Conservation (phyloP, 129 eudicot species). For the Lonicera japonica region DNA sequence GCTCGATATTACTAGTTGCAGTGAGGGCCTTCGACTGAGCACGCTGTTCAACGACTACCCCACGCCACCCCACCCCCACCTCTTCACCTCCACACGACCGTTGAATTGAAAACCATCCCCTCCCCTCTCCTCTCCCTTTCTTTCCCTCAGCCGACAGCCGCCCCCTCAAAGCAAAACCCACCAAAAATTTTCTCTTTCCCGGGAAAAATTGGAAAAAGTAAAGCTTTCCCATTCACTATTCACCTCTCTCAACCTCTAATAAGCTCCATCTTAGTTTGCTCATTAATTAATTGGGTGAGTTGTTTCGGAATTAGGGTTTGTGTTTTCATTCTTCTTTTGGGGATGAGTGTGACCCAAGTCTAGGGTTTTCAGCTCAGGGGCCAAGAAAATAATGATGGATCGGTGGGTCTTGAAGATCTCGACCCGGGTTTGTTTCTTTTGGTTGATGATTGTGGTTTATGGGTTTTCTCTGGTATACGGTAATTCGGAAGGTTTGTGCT, state of each 20-base stretch:
- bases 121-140: no score
- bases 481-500: constrained; percentile 43
- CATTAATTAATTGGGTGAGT: not conserved
- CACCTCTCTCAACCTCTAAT: not conserved
- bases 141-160: no score
- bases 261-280: not conserved
- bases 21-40: no score
- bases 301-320: not conserved
- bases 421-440: constrained; percentile 12
- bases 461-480: constrained; percentile 24
- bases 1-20: no score
- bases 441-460: constrained; percentile 31
- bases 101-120: no score
- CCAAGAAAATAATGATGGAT: constrained; percentile 35
- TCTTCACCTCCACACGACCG: no score
- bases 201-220: no score
- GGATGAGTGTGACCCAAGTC: constrained; percentile 9
- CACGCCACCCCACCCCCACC: no score
- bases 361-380: constrained; percentile 18
- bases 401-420: constrained; percentile 22
- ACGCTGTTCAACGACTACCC: no score
- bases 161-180: no score
- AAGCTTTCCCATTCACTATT: not conserved
- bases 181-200: no score
- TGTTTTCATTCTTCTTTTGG: not conserved